Evolutionary conservation across 2,329 filamentous ascomycete species (phyloP).

Genomic region (Phaeomoniella chlamydospora): DNA sequence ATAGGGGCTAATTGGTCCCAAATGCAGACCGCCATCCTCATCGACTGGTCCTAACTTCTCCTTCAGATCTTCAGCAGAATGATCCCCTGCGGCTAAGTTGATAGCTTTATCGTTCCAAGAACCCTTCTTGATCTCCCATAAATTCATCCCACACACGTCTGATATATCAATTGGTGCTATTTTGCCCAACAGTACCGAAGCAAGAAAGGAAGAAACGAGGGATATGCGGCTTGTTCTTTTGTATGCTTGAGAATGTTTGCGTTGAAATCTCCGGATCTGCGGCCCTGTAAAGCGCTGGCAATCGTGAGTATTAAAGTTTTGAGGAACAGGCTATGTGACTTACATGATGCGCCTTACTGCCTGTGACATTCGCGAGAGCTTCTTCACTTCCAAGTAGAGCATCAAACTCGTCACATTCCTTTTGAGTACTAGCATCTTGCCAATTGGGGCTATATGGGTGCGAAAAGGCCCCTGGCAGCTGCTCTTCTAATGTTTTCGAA

Average conservation of each 20-base stretch:
- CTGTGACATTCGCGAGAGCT: slow-evolving; percentile 63
- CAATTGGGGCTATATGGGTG: slow-evolving; percentile 88
- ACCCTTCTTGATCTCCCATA: slow-evolving; percentile 74
- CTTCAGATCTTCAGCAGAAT: slow-evolving; percentile 50
- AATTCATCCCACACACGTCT: slow-evolving; percentile 91
- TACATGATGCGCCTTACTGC: slow-evolving; percentile 90
- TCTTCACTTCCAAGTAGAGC: slow-evolving; percentile 49
- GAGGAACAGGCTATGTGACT: no score
- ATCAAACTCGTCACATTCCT: slow-evolving; percentile 83
- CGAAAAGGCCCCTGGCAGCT: slow-evolving; percentile 60
- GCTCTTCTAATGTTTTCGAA: slow-evolving; percentile 50
- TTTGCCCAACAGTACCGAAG: slow-evolving; percentile 72
- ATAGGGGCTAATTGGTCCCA: slow-evolving; percentile 65
- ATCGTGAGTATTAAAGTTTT: no score
- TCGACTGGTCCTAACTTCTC: slow-evolving; percentile 68
- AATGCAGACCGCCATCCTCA: slow-evolving; percentile 62
- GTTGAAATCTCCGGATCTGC: slow-evolving; percentile 80
- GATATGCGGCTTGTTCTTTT: slow-evolving; percentile 70
- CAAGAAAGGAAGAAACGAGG: slow-evolving; percentile 88
- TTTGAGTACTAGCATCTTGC: slow-evolving; percentile 93
- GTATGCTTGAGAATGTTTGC: slow-evolving; percentile 70
- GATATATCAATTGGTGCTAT: slow-evolving; percentile 85
- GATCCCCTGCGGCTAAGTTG: slow-evolving; percentile 54
- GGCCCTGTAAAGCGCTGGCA: slow-evolving; percentile 95
- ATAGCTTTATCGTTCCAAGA: slow-evolving; percentile 64